Evolutionary conservation across 1,284 basidiomycete species (phyloP).

Genomic region (Melampsora americana): DNA sequence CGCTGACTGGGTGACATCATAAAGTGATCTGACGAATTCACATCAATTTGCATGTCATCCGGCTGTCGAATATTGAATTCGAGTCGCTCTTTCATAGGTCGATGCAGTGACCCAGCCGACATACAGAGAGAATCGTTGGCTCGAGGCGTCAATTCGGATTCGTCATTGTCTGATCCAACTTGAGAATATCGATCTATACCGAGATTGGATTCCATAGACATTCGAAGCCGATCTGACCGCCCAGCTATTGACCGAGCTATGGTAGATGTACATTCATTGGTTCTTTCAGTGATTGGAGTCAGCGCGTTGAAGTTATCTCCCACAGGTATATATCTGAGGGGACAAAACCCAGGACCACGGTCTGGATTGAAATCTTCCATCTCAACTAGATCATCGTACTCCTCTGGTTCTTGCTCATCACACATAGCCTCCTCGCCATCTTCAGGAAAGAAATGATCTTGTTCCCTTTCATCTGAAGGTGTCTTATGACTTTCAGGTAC

Average conservation of each 20-base stretch:
- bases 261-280: slow-evolving; percentile 70
- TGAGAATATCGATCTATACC: slow-evolving; percentile 1
- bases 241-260: slow-evolving; percentile 25
- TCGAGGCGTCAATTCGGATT: slow-evolving; percentile 8
- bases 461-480: background rate
- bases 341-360: slow-evolving; percentile 4
- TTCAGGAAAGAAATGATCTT: slow-evolving; percentile 8
- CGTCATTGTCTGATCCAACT: slow-evolving; percentile 1
- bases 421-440: slow-evolving; percentile 12
- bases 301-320: slow-evolving; percentile 66
- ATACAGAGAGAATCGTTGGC: slow-evolving; percentile 37
- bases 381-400: background rate
- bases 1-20: background rate
- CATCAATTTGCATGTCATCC: slow-evolving; percentile 4
- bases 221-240: background rate
- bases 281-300: slow-evolving; percentile 92
- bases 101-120: background rate
- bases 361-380: slow-evolving; percentile 4
- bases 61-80: background rate
- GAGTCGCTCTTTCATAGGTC: background rate
- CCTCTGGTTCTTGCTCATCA: slow-evolving; percentile 1
- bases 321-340: slow-evolving; percentile 34
- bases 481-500: background rate
- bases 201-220: background rate
- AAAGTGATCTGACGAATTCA: background rate